A percentile compares a stretch with the other conserved stretches of the same genome.
phyloP scores from a whole-genome alignment of 805 yeast genomes.

The Kregervanrija delftensis region DNA sequence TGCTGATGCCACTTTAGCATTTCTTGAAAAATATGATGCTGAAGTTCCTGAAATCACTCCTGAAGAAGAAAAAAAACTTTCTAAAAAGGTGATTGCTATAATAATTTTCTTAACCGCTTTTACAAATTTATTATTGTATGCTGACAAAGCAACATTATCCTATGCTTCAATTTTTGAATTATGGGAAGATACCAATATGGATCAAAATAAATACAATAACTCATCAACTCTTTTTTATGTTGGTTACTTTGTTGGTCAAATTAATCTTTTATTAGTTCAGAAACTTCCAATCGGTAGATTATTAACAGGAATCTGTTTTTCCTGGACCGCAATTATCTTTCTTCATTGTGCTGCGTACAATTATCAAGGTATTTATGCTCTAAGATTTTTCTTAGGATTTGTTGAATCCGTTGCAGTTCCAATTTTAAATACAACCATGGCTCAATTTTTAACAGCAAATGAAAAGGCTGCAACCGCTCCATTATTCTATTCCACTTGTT shows the following conservation, averaged over 20 bases:
- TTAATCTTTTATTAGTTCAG: constrained; percentile 37
- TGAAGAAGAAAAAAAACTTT: constrained; percentile 14
- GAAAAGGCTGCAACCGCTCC: constrained; percentile 47
- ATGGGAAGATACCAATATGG: constrained; percentile 38
- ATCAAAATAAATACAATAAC: constrained; percentile 38
- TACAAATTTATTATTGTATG: constrained; percentile 24
- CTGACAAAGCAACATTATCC: constrained; percentile 37
- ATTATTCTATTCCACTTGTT: constrained; percentile 43
- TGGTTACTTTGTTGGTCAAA: constrained; percentile 43
- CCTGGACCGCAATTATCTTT: constrained; percentile 43
- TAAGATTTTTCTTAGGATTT: constrained; percentile 47
- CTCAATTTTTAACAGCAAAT: constrained; percentile 40
- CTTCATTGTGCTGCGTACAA: constrained; percentile 39
- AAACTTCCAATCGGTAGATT: constrained; percentile 35
- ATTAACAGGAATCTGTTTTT: constrained; percentile 28
- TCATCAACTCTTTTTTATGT: constrained; percentile 47
- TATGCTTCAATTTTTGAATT: constrained; percentile 38
- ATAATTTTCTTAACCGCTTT: constrained; percentile 20
- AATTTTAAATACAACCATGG: constrained; percentile 39
- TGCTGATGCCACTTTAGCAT: constrained; percentile 25
- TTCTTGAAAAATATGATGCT: constrained; percentile 17
- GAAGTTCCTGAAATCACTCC: constrained; percentile 16
- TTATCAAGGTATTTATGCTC: constrained; percentile 38
- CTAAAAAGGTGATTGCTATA: constrained; percentile 14
- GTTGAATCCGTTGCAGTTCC: constrained; percentile 40